Conservation (phyloP, 163 green algal genomes). For the Volvox carteri region DNA sequence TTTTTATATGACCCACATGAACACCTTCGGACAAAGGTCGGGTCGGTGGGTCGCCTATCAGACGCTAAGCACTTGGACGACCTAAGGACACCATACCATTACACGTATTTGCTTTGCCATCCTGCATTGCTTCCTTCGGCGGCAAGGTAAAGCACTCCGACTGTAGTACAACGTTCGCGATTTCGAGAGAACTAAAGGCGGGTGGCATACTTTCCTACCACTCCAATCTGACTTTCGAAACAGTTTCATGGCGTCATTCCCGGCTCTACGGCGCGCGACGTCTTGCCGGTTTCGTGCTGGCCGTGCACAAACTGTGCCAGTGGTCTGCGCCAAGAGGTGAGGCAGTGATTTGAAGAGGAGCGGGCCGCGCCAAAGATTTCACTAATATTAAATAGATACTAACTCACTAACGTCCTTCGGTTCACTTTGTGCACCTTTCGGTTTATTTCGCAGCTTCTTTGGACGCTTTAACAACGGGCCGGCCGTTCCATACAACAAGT, state of each 20-base stretch:
- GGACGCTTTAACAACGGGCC: slow-evolving; percentile 3
- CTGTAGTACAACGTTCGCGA: not conserved
- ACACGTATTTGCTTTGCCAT: not conserved
- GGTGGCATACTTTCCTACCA: not conserved
- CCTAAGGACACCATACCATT: not conserved
- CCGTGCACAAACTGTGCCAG: not conserved
- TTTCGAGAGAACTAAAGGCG: slow-evolving; percentile 12
- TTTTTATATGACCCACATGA: no score
- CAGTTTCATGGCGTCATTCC: not conserved
- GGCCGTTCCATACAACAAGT: slow-evolving; percentile 32
- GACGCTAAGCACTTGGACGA: not conserved
- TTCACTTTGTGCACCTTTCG: no score
- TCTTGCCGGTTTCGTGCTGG: not conserved
- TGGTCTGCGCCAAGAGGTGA: slow-evolving; percentile 42
- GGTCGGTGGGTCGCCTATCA: slow-evolving; percentile 18
- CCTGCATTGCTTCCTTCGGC: not conserved
- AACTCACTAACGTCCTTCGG: no score
- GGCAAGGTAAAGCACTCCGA: no score
- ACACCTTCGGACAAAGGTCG: no score
- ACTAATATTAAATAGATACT: no score
- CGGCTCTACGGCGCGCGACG: not conserved
- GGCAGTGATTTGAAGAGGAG: no score
- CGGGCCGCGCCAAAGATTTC: no score
- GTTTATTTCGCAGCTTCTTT: slow-evolving; percentile 27
- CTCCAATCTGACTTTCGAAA: not conserved